A percentile compares a stretch with the other conserved stretches of the same genome.
These are phyloP conservation scores for Rhizopus sp. DNA, from an alignment of 371 early-diverging fungal genomes.

Conservation along the genomic window DNA sequence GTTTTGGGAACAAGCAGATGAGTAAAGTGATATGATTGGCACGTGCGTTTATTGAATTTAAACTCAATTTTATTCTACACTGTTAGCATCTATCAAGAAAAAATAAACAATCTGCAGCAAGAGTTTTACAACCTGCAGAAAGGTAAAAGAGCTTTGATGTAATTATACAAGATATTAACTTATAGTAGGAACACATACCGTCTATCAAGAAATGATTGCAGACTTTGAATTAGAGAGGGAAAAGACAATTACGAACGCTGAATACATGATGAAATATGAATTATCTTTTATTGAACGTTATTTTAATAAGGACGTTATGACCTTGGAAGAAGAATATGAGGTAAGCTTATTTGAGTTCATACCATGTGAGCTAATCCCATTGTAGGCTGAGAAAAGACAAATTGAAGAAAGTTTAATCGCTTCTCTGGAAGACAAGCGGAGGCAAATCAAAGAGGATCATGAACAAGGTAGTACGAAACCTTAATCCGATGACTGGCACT, in stretches of 20 bases:
- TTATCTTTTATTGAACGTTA: slow-evolving; percentile 32
- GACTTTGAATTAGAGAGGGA: slow-evolving; percentile 44
- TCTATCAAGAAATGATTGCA: slow-evolving; percentile 40
- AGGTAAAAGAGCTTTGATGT: slow-evolving; percentile 11
- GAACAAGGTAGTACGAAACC: slow-evolving; percentile 22
- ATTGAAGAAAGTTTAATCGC: slow-evolving; percentile 31
- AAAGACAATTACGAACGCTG: slow-evolving; percentile 34
- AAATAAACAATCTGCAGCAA: slow-evolving; percentile 24
- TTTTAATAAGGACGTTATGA: slow-evolving; percentile 30
- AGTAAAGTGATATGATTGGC: slow-evolving; percentile 28
- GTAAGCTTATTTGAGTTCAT: slow-evolving; percentile 11
- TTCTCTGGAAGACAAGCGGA: slow-evolving; percentile 41
- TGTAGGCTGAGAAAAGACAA: slow-evolving; percentile 3
- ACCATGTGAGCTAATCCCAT: background rate
- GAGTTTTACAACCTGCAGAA: slow-evolving; percentile 23
- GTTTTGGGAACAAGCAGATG: slow-evolving; percentile 48
- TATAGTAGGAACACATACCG: slow-evolving; percentile 42
- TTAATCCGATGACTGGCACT: background rate
- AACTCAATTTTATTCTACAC: slow-evolving; percentile 6
- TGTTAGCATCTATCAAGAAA: slow-evolving; percentile 22
- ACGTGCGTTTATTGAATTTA: slow-evolving; percentile 7
- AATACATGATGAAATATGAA: slow-evolving; percentile 39
- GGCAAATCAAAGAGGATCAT: slow-evolving; percentile 36
- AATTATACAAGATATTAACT: background rate
- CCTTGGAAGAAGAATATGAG: slow-evolving; percentile 47